These are phyloP conservation scores for Cryptosporidium sp. DNA, from an alignment of 169 alveolate genomes.

Conservation along the genomic window DNA sequence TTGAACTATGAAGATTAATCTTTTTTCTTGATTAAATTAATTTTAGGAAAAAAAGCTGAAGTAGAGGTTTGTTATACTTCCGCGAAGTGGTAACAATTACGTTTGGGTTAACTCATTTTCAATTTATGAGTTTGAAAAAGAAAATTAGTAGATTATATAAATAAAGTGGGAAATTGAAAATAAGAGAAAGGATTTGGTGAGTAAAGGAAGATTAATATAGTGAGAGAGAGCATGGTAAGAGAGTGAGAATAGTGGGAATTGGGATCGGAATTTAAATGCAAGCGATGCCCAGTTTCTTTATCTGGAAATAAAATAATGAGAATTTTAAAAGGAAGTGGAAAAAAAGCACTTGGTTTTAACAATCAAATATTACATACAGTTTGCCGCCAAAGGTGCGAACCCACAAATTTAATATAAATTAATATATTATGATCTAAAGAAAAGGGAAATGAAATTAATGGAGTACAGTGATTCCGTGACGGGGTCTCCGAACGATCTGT, in stretches of 20 bases:
- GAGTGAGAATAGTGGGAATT: too few relatives aligned
- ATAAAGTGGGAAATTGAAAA: too few relatives aligned
- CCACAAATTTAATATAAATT: not conserved
- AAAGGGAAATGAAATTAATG: constrained; percentile 5
- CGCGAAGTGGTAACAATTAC: not conserved
- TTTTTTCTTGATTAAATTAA: too few relatives aligned
- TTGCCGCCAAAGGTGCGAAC: constrained; percentile 5
- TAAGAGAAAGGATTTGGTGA: not conserved
- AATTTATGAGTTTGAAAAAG: too few relatives aligned
- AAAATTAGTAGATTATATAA: not conserved
- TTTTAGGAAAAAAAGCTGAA: not conserved
- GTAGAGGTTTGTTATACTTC: not conserved
- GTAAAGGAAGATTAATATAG: not conserved
- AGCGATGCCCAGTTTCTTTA: too few relatives aligned
- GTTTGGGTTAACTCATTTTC: too few relatives aligned
- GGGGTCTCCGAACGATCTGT: constrained; percentile 9
- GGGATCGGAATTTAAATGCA: too few relatives aligned
- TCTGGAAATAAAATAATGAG: too few relatives aligned
- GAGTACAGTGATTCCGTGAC: not conserved
- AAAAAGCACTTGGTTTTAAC: too few relatives aligned
- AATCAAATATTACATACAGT: not conserved
- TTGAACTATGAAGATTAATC: not conserved
- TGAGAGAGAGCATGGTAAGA: not conserved
- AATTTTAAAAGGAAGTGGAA: not conserved
- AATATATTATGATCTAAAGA: not conserved